Conservation (phyloP, 352 stramenopile species). For the Phytophthora pini region DNA sequence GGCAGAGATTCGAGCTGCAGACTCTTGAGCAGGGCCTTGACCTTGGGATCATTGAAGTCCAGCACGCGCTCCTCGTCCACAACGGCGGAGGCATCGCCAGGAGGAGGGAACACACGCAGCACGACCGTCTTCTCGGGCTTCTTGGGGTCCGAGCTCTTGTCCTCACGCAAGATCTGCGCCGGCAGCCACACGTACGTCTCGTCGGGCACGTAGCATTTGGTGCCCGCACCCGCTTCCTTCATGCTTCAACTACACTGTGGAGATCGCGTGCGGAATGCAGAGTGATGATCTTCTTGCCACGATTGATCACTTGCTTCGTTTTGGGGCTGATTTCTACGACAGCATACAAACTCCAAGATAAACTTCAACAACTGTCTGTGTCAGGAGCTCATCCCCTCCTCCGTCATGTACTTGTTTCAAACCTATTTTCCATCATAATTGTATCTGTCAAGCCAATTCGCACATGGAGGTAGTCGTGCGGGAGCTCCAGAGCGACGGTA, state of each 20-base stretch:
- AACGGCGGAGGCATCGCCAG: conserved; percentile 17
- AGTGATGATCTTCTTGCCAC: conserved; percentile 19
- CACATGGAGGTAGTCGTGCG: conserved; percentile 77
- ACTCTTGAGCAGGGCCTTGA: conserved; percentile 63
- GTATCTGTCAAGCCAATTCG: conserved; percentile 13
- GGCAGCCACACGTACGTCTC: conserved; percentile 80
- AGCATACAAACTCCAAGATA: conserved; percentile 35
- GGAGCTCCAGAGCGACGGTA: conserved; percentile 80
- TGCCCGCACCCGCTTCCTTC: conserved; percentile 50
- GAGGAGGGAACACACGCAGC: conserved; percentile 57
- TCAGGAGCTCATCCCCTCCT: conserved; percentile 8
- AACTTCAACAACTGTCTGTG: conserved; percentile 28
- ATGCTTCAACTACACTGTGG: conserved; percentile 13
- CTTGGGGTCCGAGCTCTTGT: conserved; percentile 56
- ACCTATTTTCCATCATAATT: conserved; percentile 30
- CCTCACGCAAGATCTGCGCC: conserved; percentile 73
- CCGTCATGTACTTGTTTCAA: conserved; percentile 5
- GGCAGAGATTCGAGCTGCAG: conserved; percentile 77
- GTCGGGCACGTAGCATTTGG: conserved; percentile 87
- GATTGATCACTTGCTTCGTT: conserved; percentile 9
- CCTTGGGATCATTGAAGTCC: conserved; percentile 78
- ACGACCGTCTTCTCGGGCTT: conserved; percentile 64
- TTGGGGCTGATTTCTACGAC: conserved; percentile 17
- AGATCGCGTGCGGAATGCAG: conserved; percentile 15
- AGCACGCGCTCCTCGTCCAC: conserved; percentile 63